Evolutionary conservation across 2,329 filamentous ascomycete genomes (phyloP).

Genomic region (Cladosporium oxysporum): DNA sequence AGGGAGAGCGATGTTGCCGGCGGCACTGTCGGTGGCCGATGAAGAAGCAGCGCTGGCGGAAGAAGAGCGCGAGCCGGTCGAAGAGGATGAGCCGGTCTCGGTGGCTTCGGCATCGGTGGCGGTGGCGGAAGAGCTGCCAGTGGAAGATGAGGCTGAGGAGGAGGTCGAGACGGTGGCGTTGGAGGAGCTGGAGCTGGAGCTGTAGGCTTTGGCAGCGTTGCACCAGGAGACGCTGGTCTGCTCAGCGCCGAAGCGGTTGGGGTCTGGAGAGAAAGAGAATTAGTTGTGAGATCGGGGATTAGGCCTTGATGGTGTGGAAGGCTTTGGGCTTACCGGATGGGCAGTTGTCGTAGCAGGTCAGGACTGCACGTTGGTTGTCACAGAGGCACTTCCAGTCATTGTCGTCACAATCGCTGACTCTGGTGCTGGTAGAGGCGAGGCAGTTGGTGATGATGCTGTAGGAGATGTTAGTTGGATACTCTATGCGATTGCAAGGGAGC

Average conservation of each 20-base stretch:
- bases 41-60: conserved; percentile 19
- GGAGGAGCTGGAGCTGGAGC: conserved; percentile 13
- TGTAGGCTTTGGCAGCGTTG: conserved; percentile 37
- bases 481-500: background rate
- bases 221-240: conserved; percentile 40
- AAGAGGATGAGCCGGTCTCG: background rate
- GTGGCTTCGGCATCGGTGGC: conserved; percentile 20
- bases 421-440: conserved; percentile 42
- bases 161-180: conserved; percentile 5
- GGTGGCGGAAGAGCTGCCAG: background rate
- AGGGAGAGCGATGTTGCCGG: conserved; percentile 20
- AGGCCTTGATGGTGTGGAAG: background rate
- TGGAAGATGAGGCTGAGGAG: background rate
- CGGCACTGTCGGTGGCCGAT: conserved; percentile 19
- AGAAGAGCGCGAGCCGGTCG: background rate
- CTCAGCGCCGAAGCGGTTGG: conserved; percentile 38
- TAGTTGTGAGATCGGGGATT: background rate
- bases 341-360: conserved; percentile 64
- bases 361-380: conserved; percentile 49
- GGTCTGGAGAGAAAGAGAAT: conserved; percentile 34
- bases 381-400: conserved; percentile 62
- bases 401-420: conserved; percentile 45
- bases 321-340: conserved; percentile 39
- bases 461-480: conserved; percentile 9
- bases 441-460: conserved; percentile 55